Evolutionary conservation across 306 rosid genomes (phyloP).

Genomic region (Arachis hypogaea): DNA sequence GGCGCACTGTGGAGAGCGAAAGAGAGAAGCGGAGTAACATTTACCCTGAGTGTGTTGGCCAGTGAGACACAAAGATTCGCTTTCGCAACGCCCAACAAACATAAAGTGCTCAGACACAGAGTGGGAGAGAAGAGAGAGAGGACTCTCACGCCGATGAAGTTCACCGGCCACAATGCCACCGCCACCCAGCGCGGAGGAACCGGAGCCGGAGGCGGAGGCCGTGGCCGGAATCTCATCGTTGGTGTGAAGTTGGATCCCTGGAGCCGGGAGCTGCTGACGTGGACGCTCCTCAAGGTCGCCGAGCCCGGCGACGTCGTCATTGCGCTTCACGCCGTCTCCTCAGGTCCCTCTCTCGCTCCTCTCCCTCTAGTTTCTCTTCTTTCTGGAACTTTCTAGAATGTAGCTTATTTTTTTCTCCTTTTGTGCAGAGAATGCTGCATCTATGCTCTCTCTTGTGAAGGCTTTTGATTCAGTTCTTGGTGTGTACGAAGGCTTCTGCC

Average conservation of each 20-base stretch:
- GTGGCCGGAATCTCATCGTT: conserved; percentile 63
- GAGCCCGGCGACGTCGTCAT: conserved; percentile 84
- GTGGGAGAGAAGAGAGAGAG: neutral
- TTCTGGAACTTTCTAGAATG: neutral
- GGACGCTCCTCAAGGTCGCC: conserved; percentile 91
- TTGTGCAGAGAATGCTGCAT: conserved; percentile 60
- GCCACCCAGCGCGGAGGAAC: neutral
- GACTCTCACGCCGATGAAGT: conserved; percentile 43
- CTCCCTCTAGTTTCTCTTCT: neutral
- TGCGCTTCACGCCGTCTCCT: conserved; percentile 79
- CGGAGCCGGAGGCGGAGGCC: conserved; percentile 8
- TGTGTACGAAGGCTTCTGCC: conserved; percentile 88
- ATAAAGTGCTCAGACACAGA: neutral
- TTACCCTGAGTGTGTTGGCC: conserved; percentile 23
- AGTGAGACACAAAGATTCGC: conserved; percentile 13
- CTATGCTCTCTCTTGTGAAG: conserved; percentile 72
- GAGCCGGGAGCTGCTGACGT: conserved; percentile 84
- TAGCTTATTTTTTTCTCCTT: neutral
- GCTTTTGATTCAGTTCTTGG: conserved; percentile 81
- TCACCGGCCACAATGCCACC: conserved; percentile 39
- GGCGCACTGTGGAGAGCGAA: neutral
- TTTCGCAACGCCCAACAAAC: conserved; percentile 33
- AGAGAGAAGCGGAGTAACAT: neutral
- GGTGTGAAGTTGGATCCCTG: conserved; percentile 74
- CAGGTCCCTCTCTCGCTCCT: conserved; percentile 47